phyloP scores from a whole-genome alignment of 2,329 filamentous ascomycete species.

The Phyllosticta citrichinensis region DNA sequence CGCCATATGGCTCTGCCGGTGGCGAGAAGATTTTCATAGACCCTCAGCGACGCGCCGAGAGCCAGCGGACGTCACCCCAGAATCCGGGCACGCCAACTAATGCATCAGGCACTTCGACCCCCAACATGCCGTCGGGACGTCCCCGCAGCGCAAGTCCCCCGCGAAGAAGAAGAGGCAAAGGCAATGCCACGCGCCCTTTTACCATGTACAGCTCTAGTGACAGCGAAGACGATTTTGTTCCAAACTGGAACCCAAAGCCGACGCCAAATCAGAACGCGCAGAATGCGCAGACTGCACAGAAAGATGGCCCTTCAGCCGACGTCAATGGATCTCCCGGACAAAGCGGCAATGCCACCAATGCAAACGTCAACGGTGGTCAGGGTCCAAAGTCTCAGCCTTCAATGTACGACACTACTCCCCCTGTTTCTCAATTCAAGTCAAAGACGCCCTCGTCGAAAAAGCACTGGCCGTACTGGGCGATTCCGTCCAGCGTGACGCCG shows the following conservation, averaged over 20 bases:
- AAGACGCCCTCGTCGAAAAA: background rate
- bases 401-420: slow-evolving; percentile 6
- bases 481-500: slow-evolving; percentile 11
- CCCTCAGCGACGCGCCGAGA: slow-evolving; percentile 43
- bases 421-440: background rate
- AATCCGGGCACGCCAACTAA: background rate
- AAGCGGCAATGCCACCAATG: background rate
- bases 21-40: slow-evolving; percentile 50
- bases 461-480: slow-evolving; percentile 12
- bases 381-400: slow-evolving; percentile 7
- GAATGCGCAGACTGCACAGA: background rate
- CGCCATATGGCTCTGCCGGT: slow-evolving; percentile 41
- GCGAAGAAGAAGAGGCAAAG: background rate
- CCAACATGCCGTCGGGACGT: background rate
- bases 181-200: slow-evolving; percentile 11
- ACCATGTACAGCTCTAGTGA: slow-evolving; percentile 9
- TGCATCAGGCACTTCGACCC: background rate
- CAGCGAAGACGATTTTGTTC: slow-evolving; percentile 1
- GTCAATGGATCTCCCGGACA: background rate
- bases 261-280: background rate
- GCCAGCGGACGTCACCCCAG: slow-evolving; percentile 40
- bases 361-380: slow-evolving; percentile 1
- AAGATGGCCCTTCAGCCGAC: background rate
- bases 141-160: slow-evolving; percentile 9
- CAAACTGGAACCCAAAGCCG: background rate